Base-by-base conservation (phyloP, 2,329 filamentous ascomycete genomes). In the Neoarthrinium moseri region DNA sequence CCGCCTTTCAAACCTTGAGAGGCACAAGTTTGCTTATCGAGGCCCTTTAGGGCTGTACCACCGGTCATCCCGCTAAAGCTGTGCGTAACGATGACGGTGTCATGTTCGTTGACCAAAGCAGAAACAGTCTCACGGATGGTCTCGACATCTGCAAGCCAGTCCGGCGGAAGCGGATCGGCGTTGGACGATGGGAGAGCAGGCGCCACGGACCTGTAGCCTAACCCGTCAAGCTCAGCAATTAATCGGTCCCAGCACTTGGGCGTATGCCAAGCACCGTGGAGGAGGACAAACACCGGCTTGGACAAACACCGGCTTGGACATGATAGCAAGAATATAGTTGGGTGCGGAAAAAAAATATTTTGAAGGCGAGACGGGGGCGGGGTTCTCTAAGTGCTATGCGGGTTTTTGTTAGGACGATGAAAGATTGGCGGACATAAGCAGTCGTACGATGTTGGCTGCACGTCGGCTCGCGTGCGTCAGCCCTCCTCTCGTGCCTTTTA, bases 41-140 rank as follows among this genome's bases (percentile, higher is more conserved):
- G 43, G n/a, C 52, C 51, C 6, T 57, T 46, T 1, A 60, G 43
- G 1, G 52, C 51, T 1, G 52, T 57, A 5, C 56, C 56, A 12
- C 45, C 56, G 13, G 52, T 57, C 49, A 56, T 49, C 6, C 55
- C 57, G 15, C 56, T 56, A 34, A 56, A 56, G 29, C 54, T 58
- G n/a, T 59, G 56, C 21, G 38, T 43, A 15, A 58, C 51, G 2
- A 59, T 49, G 4, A 56, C 52, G 10, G 58, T 44, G 43, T 59
- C 50, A 17, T 49, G 35, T 6, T 54, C 51, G 4, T 24, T 23
- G 21, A 47, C 30, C 6, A 58, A 47, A 15, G 45, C 43, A 6
- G 30, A 44, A 3, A 56, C 48, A 2, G 51, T 54, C 1, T 46
- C 43, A 6, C 42, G 44, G 22, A 58, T 58, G 1, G 33, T 40